Evolutionary conservation across 1,139 yeast genomes (phyloP).

Genomic region (Hanseniaspora sp.): DNA sequence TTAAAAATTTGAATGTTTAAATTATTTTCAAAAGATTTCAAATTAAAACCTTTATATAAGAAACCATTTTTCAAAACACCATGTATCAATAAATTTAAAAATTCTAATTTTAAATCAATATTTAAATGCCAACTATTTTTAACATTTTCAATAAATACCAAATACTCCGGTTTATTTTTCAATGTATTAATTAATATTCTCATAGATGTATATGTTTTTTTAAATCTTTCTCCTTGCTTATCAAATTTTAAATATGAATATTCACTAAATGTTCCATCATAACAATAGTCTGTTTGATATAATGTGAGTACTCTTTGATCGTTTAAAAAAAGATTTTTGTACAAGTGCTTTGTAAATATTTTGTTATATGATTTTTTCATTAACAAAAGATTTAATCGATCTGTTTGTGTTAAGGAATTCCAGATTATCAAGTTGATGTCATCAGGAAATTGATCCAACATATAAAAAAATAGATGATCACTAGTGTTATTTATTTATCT

Average conservation of each 20-base stretch:
- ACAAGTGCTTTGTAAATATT: slow-evolving; percentile 20
- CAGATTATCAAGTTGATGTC: slow-evolving; percentile 23
- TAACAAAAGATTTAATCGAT: slow-evolving; percentile 23
- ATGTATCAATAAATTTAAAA: slow-evolving; percentile 20
- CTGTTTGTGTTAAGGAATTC: slow-evolving; percentile 22
- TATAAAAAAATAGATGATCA: not conserved
- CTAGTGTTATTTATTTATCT: no score
- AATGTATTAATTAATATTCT: slow-evolving; percentile 22
- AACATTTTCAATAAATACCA: slow-evolving; percentile 22
- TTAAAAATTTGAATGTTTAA: slow-evolving; percentile 21
- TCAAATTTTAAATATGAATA: slow-evolving; percentile 16
- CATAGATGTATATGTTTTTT: slow-evolving; percentile 18
- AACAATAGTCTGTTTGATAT: slow-evolving; percentile 21
- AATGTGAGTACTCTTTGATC: slow-evolving; percentile 24
- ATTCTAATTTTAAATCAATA: slow-evolving; percentile 18
- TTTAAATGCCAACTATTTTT: slow-evolving; percentile 29
- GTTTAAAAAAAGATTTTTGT: slow-evolving; percentile 25
- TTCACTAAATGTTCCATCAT: slow-evolving; percentile 22
- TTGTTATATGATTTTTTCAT: slow-evolving; percentile 21
- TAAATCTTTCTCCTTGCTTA: slow-evolving; percentile 16
- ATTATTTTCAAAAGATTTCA: slow-evolving; percentile 24
- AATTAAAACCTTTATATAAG: not conserved
- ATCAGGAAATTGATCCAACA: slow-evolving; percentile 25
- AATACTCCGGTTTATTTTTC: slow-evolving; percentile 19
- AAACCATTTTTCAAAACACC: slow-evolving; percentile 16